These are phyloP conservation scores for Acanthamoeba royreba DNA, from an alignment of 208 protist genomes.

Conservation along the genomic window DNA sequence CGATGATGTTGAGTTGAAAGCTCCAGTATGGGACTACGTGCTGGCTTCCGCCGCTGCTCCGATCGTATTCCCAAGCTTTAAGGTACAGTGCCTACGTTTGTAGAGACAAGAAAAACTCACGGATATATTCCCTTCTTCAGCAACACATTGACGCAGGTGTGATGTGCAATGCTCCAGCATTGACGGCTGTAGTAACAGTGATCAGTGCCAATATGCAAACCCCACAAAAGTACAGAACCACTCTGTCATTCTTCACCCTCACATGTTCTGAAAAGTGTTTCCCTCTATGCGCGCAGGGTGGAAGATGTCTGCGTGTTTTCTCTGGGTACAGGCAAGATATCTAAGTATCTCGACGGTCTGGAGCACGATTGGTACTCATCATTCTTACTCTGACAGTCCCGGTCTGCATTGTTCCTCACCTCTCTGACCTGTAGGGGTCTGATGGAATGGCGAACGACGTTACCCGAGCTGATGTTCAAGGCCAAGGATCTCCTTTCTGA, in stretches of 20 bases:
- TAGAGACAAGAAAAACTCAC: too few relatives aligned
- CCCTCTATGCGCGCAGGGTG: neutral
- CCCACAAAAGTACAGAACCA: neutral
- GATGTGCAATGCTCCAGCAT: neutral
- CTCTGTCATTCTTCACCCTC: neutral
- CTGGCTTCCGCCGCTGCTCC: neutral
- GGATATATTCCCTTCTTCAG: neutral
- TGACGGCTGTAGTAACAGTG: neutral
- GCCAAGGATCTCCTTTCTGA: neutral
- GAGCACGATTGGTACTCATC: neutral
- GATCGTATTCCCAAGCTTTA: slow-evolving; percentile 9
- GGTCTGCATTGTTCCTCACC: too few relatives aligned
- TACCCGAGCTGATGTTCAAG: neutral
- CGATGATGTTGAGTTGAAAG: neutral
- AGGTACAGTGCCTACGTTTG: neutral
- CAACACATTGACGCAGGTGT: neutral
- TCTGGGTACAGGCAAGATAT: neutral
- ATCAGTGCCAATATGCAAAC: neutral
- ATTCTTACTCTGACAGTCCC: neutral
- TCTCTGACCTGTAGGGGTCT: neutral
- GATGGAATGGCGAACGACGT: neutral
- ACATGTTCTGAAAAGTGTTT: neutral
- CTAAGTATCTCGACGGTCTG: neutral
- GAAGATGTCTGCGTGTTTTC: neutral
- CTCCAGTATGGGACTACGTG: neutral